Base-by-base conservation (phyloP, 176 grass and related monocot genomes). In the Poa annua region DNA sequence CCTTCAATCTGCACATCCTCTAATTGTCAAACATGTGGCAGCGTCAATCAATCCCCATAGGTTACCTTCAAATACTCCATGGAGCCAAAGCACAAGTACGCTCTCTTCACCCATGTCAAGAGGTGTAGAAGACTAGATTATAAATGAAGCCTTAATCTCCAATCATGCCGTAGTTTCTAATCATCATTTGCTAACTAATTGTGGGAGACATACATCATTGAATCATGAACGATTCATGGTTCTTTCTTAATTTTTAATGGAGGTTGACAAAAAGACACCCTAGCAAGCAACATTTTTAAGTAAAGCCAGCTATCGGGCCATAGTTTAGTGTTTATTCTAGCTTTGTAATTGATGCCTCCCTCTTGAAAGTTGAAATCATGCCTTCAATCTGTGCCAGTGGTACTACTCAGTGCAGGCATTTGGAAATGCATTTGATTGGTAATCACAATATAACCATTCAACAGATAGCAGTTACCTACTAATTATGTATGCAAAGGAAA, bases 141-240 rank as follows among this genome's bases (percentile, higher is more conserved):
- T 19, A 55, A 72, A 79, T 49, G 12, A 86, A 90, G 74, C 77
- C 26, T 83, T 24, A 86, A 74, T 89, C 62, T 69, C 19, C 55
- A 48, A 89, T 82, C 45, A 78, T 82, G 39, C 35, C 72, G 66
- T 86, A 55, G 16, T 86, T 86, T 79, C 66, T 74, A 35, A 75
- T 73, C 80, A 83, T 81, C 77, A 89, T 90, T 50, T 68, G 48
- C 74, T 63, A 74, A 74, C 66, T 90, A 86, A 90, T 52, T 86
- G 84, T 83, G 88, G 88, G 84, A 67, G 74, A 86, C 88, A 90
- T 79, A 13, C 84, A 86, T 90, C 80, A 90, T 90, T 83, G 74
- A 49, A 60, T 22, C 88, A 74, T 33, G 29, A 83, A 90, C 83
- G 48, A 86, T 86, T 86, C 65, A 71, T 67, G 26, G 74, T 78